A percentile compares a stretch with the other conserved stretches of the same genome.
These are phyloP conservation scores for Podaxis carcinomalis DNA, from an alignment of 768 basidiomycete species.

Conservation along the genomic window DNA sequence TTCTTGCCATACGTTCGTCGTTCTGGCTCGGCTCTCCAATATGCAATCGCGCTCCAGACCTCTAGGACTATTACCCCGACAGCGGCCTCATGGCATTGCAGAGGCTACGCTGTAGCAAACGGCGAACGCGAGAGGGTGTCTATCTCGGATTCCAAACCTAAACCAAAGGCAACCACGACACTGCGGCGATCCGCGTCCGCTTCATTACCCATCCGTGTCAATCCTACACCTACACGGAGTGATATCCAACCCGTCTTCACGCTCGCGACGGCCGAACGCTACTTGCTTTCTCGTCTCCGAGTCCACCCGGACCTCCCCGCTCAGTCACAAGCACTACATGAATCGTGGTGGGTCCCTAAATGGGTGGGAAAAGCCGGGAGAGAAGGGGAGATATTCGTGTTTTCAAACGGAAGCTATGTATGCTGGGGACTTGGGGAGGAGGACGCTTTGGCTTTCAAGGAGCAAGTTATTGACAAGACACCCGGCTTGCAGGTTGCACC, in stretches of 20 bases:
- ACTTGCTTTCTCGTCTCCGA: conserved; percentile 62
- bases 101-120: background rate
- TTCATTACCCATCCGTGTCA: conserved; percentile 81
- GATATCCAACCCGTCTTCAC: conserved; percentile 79
- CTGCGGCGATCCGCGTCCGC: conserved; percentile 80
- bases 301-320: conserved; percentile 45
- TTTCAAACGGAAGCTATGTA: conserved; percentile 84
- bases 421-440: conserved; percentile 84
- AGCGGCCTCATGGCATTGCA: background rate
- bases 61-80: background rate
- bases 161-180: conserved; percentile 79
- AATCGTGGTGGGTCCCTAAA: conserved; percentile 75
- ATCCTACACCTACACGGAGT: conserved; percentile 81
- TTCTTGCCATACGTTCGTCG: background rate
- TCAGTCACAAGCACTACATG: conserved; percentile 59
- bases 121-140: conserved; percentile 7
- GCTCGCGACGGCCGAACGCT: conserved; percentile 83
- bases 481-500: conserved; percentile 58
- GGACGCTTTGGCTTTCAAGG: conserved; percentile 66
- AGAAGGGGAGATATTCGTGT: conserved; percentile 85
- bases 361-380: conserved; percentile 49
- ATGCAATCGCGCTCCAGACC: background rate
- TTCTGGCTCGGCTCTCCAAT: background rate
- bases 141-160: conserved; percentile 44
- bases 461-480: conserved; percentile 52